Base-by-base conservation (phyloP, 177 flowering plant species). In the Telopea speciosissima region DNA sequence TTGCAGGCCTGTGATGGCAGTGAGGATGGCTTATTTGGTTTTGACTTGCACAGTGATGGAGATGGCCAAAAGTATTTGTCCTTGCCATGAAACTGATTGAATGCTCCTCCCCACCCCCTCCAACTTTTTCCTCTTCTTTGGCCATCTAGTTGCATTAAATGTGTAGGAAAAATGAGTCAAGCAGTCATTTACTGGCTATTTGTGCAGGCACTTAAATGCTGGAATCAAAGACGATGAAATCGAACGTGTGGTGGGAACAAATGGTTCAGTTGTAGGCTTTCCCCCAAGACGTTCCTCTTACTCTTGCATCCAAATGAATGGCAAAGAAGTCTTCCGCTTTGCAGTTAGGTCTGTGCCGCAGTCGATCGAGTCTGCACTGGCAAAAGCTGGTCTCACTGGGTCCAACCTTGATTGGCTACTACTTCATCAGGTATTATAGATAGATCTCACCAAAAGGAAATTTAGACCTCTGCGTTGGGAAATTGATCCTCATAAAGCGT, bases 271-370 rank as follows among this genome's bases (percentile, higher is more conserved):
- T 11, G 23, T 77, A 16, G 85, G 73, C 28, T 85, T 88, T 66
- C 92, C 92, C 24, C 93, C 91, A 13, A 80, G 49, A 59, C 80
- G 70, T 7, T 73, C 88, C 26, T 79, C 90, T 21, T 88, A 83
- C 79, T 90, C 97, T 2, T 87, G 86, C 76, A 84, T 95, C 67
- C 87, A 91, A 65, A 93, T 91, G 96, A 91, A 89, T 78, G 98
- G 99, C 8, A 86, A 90, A 69, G 99, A 93, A 82, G 98, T 93
- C 36, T 95, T 93, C 77, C 92, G 96, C 24, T 93, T 95, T 74
- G 97, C 96, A 56, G 86, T 75, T 67, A 84, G 92, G 45, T 83
- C 76, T 75, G 96, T 93, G 72, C 99, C 99, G 10, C 93, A 83
- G 63, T 83, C 97, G n/a, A 86, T 95, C 63, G 96, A 89, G 73